Evolutionary conservation across 2,329 filamentous ascomycete genomes (phyloP), one percentile per base, ranked within the genome.

Genomic region (Phaeophleospora eucalypticola): DNA sequence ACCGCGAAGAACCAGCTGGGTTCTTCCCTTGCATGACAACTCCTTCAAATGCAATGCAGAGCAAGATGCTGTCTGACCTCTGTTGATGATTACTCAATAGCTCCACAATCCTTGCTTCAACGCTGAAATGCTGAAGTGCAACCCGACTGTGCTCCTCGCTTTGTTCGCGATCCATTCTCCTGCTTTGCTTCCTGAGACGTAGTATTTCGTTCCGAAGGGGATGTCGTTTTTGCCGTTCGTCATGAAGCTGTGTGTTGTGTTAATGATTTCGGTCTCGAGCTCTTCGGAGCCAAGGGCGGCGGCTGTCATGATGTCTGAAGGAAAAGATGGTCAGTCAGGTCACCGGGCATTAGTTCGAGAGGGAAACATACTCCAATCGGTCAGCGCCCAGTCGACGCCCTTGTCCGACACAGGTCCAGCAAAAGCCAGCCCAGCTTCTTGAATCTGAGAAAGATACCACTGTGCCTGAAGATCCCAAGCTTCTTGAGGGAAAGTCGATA

Each of bases 401-500:
- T 45, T 51, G 18, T 56, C 48, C 6, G 42, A 41, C 2, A 42
- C 35, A 8, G 58, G 56, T 3, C 56, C 57, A 2, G 57, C 58
- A 18, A 53, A 60, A 2, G 57, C 41, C 7, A 61, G 48, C 2
- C 58, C 58, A 19, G 46, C 41, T 27, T 51, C 46, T 15, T 46
- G 20, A 4, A 59, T 46, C 18, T 59, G 52, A 17, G 42, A 46
- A 32, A 55, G 43, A 18, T 58, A 61, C 52, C 56, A 58, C 4
- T 48, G 29, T 3, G 51, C 55, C 41, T 61, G 58, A 37, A 55
- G 12, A 4, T 52, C 46, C 53, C 55, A 62, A 1, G 57, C 56
- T 12, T 51, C 41, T 15, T 45, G 12, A 2, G 57, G 72, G 44
- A 79, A 65, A 14, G 68, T 62, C 36, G 42, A 50, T 14, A 77